Base-by-base conservation (phyloP, 805 yeast species). In the Myxozyma neglecta region DNA sequence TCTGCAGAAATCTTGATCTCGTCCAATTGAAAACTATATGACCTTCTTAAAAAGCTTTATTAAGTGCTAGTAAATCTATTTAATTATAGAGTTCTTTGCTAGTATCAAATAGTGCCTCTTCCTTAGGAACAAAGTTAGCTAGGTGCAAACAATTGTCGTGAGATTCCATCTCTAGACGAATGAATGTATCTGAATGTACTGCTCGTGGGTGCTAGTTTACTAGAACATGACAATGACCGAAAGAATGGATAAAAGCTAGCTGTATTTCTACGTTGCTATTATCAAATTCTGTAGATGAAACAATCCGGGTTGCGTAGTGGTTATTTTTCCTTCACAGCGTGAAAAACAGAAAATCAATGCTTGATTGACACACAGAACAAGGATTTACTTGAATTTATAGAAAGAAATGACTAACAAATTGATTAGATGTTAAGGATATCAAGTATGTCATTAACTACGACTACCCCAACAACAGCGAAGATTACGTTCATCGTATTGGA, bases 381-480 rank as follows among this genome's bases (percentile, higher is more conserved):
- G 18, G 18, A 16, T 13, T 50, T 32, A 4, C 13, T 18, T n/a
- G 18, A 10, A 34, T 10, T 34, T 36, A 32, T 24, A 10, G 40
- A 32, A 20, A 16, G 14, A n/a, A 6, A 16, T 14, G 4, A 35
- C 37, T 48, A 42, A 55, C 52, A 32, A 37, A 8, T 32, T 35
- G 10, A 44, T 35, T 76, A 92, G 99, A 94, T 80, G 99, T 94
- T 78, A 94, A 94, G 83, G 99, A 97, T 77, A 90, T 94, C 75
- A 88, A 92, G 71, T 86, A 81, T 72, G 99, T 94, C 65, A 83
- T 94, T 76, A 94, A 94, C 85, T 90, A 83, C 74, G 98, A 93
- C 77, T 93, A 93, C 92, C 98, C 99, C 74, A 91, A 90, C 78
- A 93, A 93, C 80, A 90, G 92, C 74, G 99, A 94, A 82, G 98